These are phyloP conservation scores for Colletotrichum graminicola DNA, from an alignment of 2,329 filamentous ascomycete species.

Conservation along the genomic window DNA sequence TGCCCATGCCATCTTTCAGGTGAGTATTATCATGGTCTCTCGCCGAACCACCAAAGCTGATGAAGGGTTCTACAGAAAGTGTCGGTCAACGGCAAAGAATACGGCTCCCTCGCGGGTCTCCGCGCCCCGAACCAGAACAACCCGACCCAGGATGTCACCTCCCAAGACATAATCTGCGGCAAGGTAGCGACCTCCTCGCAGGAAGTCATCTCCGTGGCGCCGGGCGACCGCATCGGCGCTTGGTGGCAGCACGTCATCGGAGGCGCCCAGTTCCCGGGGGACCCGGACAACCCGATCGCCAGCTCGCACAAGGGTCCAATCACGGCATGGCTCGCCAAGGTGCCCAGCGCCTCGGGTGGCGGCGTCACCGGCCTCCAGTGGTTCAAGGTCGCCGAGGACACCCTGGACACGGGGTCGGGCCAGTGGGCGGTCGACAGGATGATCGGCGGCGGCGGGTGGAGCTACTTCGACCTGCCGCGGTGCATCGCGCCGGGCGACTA, in stretches of 20 bases:
- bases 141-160: slow-evolving; percentile 63
- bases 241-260: slow-evolving; percentile 68
- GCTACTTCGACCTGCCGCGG: slow-evolving; percentile 62
- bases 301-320: slow-evolving; percentile 67
- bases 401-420: slow-evolving; percentile 56
- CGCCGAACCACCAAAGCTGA: neutral
- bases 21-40: neutral
- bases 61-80: slow-evolving; percentile 4
- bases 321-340: slow-evolving; percentile 66
- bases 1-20: slow-evolving; percentile 39
- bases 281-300: slow-evolving; percentile 67
- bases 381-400: slow-evolving; percentile 60
- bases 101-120: slow-evolving; percentile 38
- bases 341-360: slow-evolving; percentile 62
- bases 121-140: slow-evolving; percentile 56
- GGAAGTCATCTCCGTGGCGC: slow-evolving; percentile 61
- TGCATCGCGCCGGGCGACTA: slow-evolving; percentile 67
- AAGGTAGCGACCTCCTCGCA: slow-evolving; percentile 55
- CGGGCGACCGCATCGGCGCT: slow-evolving; percentile 64
- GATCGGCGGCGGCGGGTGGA: slow-evolving; percentile 58
- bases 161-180: slow-evolving; percentile 64
- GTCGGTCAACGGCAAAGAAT: slow-evolving; percentile 37
- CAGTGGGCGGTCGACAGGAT: slow-evolving; percentile 63
- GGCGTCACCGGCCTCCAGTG: slow-evolving; percentile 51
- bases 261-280: slow-evolving; percentile 62